A percentile compares a stretch with the other conserved stretches of the same genome.
These are phyloP conservation scores for Quercus agrifolia DNA, from an alignment of 306 rosid species.

Conservation along the genomic window DNA sequence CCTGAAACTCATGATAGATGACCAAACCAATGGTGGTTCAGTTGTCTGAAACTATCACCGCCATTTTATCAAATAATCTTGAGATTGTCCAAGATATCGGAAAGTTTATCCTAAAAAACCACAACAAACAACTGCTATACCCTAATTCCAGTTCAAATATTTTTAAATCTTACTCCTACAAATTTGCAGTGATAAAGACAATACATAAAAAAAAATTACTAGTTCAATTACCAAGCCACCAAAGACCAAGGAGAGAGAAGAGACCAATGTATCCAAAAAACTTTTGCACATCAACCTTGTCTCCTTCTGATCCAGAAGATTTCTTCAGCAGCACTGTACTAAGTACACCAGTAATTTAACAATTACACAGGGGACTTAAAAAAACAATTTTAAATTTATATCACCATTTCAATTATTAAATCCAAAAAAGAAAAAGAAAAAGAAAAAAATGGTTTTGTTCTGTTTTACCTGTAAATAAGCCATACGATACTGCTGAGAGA, in stretches of 20 bases:
- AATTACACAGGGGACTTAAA: not conserved
- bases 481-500: conserved; percentile 61
- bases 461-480: conserved; percentile 60
- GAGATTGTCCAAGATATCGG: not conserved
- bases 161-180: not conserved
- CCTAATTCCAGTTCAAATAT: not conserved
- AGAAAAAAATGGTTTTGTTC: not conserved
- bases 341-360: conserved; percentile 9
- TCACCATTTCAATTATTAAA: not conserved
- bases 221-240: conserved; percentile 73
- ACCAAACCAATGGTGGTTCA: not conserved
- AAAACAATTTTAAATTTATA: not conserved
- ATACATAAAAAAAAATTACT: not conserved
- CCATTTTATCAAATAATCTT: not conserved
- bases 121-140: not conserved
- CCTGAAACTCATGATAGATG: not conserved
- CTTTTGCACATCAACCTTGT: conserved; percentile 66
- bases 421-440: not conserved
- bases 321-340: conserved; percentile 65
- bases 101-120: not conserved
- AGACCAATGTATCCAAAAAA: conserved; percentile 74
- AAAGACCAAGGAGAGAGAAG: conserved; percentile 61
- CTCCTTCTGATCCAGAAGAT: conserved; percentile 65
- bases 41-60: not conserved
- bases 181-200: not conserved